phyloP scores from a whole-genome alignment of 2,329 filamentous ascomycete species.

The Boeremia exigua region DNA sequence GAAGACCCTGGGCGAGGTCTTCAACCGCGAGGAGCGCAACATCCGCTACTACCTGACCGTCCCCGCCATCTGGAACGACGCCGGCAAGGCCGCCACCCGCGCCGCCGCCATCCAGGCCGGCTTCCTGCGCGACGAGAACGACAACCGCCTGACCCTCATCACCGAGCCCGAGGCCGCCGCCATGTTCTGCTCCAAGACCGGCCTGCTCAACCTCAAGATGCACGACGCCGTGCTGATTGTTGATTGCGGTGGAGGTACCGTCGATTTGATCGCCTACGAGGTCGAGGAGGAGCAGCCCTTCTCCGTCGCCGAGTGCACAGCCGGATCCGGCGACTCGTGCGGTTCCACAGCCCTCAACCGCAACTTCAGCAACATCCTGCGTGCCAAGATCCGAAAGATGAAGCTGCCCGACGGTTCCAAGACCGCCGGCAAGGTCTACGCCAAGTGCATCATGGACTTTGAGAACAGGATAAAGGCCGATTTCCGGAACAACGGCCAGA shows the following conservation, averaged over 20 bases:
- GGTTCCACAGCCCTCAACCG: slow-evolving; percentile 97
- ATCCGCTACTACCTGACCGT: slow-evolving; percentile 98
- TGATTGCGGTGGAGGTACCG: slow-evolving; percentile 96
- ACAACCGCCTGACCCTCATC: slow-evolving; percentile 92
- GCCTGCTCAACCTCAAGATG: slow-evolving; percentile 94
- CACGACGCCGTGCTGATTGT: slow-evolving; percentile 98
- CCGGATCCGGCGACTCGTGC: slow-evolving; percentile 95
- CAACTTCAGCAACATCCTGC: slow-evolving; percentile 97
- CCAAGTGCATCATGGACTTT: slow-evolving; percentile 99
- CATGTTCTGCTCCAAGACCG: slow-evolving; percentile 97
- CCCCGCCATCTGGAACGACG: slow-evolving; percentile 99
- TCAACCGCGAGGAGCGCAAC: slow-evolving; percentile 96
- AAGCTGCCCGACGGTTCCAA: slow-evolving; percentile 96
- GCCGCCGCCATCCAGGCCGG: slow-evolving; percentile 96
- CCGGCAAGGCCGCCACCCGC: slow-evolving; percentile 94
- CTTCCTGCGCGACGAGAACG: slow-evolving; percentile 95
- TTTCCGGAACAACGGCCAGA: slow-evolving; percentile 98
- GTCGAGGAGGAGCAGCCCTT: slow-evolving; percentile 98
- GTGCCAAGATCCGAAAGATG: slow-evolving; percentile 99
- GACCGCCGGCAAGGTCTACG: slow-evolving; percentile 96
- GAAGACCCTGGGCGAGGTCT: slow-evolving; percentile 96
- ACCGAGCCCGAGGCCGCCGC: slow-evolving; percentile 97
- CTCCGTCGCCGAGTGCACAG: slow-evolving; percentile 95
- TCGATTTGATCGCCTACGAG: slow-evolving; percentile 98
- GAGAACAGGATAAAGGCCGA: slow-evolving; percentile 99